A percentile compares a stretch with the other conserved stretches of the same genome.
Evolutionary conservation across 306 rosid species (phyloP).

Genomic region (Inga leiocalycina): DNA sequence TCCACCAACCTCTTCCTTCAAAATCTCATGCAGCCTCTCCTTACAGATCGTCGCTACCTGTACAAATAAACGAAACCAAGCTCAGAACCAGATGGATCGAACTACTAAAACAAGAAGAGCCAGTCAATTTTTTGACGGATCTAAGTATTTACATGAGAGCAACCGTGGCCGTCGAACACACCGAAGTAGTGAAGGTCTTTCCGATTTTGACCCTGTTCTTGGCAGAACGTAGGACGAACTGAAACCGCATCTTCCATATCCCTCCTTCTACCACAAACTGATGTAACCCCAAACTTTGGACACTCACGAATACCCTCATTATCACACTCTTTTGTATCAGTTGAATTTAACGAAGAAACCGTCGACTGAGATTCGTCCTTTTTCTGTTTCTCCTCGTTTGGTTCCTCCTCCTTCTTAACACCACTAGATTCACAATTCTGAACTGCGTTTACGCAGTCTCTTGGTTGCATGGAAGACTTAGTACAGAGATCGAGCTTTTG

Average conservation of each 20-base stretch:
- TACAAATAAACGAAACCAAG: background rate
- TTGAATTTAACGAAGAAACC: background rate
- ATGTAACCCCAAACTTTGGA: slow-evolving; percentile 65
- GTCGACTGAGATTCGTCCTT: background rate
- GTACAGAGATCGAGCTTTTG: slow-evolving; percentile 42
- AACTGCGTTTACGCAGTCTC: slow-evolving; percentile 27
- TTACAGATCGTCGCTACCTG: slow-evolving; percentile 28
- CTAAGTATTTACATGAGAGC: slow-evolving; percentile 75
- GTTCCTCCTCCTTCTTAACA: background rate
- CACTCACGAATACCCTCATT: slow-evolving; percentile 2
- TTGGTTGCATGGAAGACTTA: background rate
- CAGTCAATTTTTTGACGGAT: background rate
- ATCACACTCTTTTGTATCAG: background rate
- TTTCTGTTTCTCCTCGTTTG: background rate
- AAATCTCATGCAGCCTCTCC: slow-evolving; percentile 10
- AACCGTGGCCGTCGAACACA: slow-evolving; percentile 96
- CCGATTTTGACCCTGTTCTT: background rate
- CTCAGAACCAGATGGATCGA: background rate
- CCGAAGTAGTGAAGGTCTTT: slow-evolving; percentile 61
- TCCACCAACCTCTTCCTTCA: background rate
- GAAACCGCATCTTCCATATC: slow-evolving; percentile 95
- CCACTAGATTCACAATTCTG: background rate
- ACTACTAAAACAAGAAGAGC: background rate
- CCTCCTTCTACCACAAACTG: slow-evolving; percentile 87
- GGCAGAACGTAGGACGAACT: slow-evolving; percentile 42